Conservation (phyloP, 2,329 filamentous ascomycete genomes). For the Pseudogymnoascus sp. region DNA sequence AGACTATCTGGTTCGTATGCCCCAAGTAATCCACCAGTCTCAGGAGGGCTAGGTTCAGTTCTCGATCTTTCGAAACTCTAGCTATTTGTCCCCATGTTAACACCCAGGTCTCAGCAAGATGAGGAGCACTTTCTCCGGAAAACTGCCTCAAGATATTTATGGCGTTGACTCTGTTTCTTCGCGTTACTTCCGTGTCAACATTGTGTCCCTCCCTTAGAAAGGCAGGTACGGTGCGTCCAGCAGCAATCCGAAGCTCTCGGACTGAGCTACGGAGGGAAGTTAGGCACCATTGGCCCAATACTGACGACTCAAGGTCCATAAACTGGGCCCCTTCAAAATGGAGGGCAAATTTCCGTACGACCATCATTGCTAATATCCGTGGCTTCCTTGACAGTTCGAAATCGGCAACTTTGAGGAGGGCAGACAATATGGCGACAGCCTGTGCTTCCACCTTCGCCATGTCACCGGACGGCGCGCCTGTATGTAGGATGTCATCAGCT, state of each 20-base stretch:
- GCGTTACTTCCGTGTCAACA: slow-evolving; percentile 40
- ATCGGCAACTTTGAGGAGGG: slow-evolving; percentile 17
- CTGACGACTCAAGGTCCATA: slow-evolving; percentile 59
- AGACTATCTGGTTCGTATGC: slow-evolving; percentile 70
- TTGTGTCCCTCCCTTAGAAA: slow-evolving; percentile 38
- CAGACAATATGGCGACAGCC: neutral
- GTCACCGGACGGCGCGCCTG: slow-evolving; percentile 17
- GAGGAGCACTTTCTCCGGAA: slow-evolving; percentile 58
- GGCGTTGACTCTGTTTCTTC: slow-evolving; percentile 59
- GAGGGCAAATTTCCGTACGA: slow-evolving; percentile 58
- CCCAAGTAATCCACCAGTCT: slow-evolving; percentile 82
- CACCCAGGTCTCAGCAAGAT: slow-evolving; percentile 75
- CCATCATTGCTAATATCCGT: slow-evolving; percentile 63
- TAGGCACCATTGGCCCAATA: slow-evolving; percentile 71
- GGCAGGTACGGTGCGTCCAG: slow-evolving; percentile 43
- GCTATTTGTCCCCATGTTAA: slow-evolving; percentile 77
- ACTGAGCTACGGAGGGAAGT: slow-evolving; percentile 74
- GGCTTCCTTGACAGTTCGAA: slow-evolving; percentile 50
- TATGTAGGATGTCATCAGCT: neutral
- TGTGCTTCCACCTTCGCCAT: slow-evolving; percentile 28
- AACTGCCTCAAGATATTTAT: slow-evolving; percentile 65
- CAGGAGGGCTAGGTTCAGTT: slow-evolving; percentile 78
- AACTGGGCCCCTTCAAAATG: slow-evolving; percentile 54
- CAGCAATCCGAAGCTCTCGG: slow-evolving; percentile 75
- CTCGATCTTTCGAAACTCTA: slow-evolving; percentile 66